These are phyloP conservation scores for Chaetomiaceae sp. DNA, from an alignment of 2,329 filamentous ascomycete genomes.

Conservation along the genomic window DNA sequence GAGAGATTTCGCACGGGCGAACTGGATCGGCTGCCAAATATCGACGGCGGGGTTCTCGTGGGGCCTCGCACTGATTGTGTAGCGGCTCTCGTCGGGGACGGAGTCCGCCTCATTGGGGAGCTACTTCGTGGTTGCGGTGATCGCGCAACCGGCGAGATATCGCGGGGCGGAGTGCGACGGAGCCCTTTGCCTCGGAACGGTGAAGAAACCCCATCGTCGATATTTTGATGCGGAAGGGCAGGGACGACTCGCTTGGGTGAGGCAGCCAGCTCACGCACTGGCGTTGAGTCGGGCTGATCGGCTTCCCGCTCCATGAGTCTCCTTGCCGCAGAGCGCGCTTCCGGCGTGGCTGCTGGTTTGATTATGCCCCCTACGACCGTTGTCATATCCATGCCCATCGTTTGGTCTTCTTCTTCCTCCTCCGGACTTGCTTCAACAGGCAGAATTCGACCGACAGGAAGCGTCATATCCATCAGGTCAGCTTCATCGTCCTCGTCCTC, in stretches of 20 bases:
- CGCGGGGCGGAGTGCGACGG: slow-evolving; percentile 42
- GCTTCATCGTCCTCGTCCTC: slow-evolving; percentile 30
- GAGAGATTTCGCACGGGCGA: slow-evolving; percentile 23
- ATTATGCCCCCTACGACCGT: slow-evolving; percentile 58
- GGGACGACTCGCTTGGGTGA: slow-evolving; percentile 31
- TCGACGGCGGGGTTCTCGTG: slow-evolving; percentile 20
- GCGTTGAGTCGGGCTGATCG: slow-evolving; percentile 40
- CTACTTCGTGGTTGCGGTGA: slow-evolving; percentile 16
- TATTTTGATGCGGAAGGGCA: slow-evolving; percentile 37
- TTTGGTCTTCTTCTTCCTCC: slow-evolving; percentile 29
- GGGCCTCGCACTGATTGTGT: slow-evolving; percentile 10
- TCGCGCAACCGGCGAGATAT: slow-evolving; percentile 37
- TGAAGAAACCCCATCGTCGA: slow-evolving; percentile 49
- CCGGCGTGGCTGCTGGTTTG: slow-evolving; percentile 33
- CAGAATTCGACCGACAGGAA: slow-evolving; percentile 54
- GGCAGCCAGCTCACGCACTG: slow-evolving; percentile 32
- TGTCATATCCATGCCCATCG: slow-evolving; percentile 63
- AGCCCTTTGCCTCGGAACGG: slow-evolving; percentile 45
- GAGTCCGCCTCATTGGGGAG: slow-evolving; percentile 12
- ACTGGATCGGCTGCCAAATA: slow-evolving; percentile 25
- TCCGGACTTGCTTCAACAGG: slow-evolving; percentile 32
- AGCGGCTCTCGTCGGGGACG: slow-evolving; percentile 11
- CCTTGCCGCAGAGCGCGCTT: slow-evolving; percentile 44
- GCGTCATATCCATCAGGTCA: slow-evolving; percentile 62
- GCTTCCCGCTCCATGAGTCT: slow-evolving; percentile 54